Base-by-base conservation (phyloP, 768 basidiomycete species). In the Russula brevipes region DNA sequence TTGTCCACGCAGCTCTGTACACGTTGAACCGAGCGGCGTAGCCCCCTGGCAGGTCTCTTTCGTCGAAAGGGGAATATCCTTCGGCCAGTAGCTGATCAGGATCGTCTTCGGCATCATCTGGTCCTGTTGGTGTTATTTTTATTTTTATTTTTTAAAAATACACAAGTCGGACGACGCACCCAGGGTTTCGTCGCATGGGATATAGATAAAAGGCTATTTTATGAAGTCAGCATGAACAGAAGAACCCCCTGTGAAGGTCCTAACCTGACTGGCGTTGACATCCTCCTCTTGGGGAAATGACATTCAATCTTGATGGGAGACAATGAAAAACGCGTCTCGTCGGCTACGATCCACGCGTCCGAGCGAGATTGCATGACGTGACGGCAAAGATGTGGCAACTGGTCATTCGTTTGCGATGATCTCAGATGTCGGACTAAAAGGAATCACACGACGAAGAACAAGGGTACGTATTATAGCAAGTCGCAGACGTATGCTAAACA, bases 211-310 rank as follows among this genome's bases (percentile, higher is more conserved):
- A 6, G 61, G 55, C 67, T 68, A n/a, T 45, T 50, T 39, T 36
- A 6, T 24, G 6, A 16, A 24, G 47, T 62, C 12, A 68, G 54
- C 19, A 9, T 35, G 35, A 8, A 19, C 50, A 44, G n/a, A 12
- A 24, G 44, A n/a, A 5, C 7, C 6, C 7, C 24, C 4, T 24
- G 36, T 31, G 17, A 30, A 30, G 16, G 31, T 35, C 31, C 58
- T 24, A 7, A 68, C 67, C 55, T 68, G 67, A 44, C 36, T 66
- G 42, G 62, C 24, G 17, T 68, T 65, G 33, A 67, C 61, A n/a
- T 63, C 65, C 4, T 60, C 57, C 1, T 59, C 57, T 19, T 47
- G 60, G 24, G n/a, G 35, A 30, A 36, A 51, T 17, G 47, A 57
- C 64, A 68, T 64, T 58, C 19, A 31, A 47, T 14, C 9, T 8